These are phyloP conservation scores for Xylariaceae sp. DNA, from an alignment of 2,329 filamentous ascomycete genomes.

Conservation along the genomic window DNA sequence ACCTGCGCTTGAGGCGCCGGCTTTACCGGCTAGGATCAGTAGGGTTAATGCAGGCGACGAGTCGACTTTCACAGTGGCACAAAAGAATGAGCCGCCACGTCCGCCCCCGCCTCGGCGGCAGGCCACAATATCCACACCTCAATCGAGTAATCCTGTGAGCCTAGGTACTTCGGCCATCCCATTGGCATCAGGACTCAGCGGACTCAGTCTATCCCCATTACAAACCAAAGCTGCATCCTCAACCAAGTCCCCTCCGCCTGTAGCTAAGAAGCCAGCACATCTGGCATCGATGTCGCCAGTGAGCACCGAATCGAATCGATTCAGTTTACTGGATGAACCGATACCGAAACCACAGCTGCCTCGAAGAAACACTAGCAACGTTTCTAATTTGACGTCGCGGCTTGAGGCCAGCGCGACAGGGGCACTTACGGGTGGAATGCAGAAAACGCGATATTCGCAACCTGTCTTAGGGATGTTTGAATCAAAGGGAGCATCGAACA, in stretches of 20 bases:
- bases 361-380: slow-evolving; percentile 25
- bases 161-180: slow-evolving; percentile 37
- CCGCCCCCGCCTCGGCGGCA: slow-evolving; percentile 38
- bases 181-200: slow-evolving; percentile 16
- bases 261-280: slow-evolving; percentile 60
- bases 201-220: slow-evolving; percentile 10
- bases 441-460: slow-evolving; percentile 17
- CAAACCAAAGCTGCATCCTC: slow-evolving; percentile 21
- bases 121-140: slow-evolving; percentile 20
- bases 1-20: slow-evolving; percentile 44
- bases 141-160: slow-evolving; percentile 18
- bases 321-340: slow-evolving; percentile 21
- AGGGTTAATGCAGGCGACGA: slow-evolving; percentile 42
- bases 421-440: slow-evolving; percentile 29
- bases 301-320: slow-evolving; percentile 22
- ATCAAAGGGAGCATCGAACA: slow-evolving; percentile 8
- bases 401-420: slow-evolving; percentile 27
- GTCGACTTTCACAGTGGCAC: slow-evolving; percentile 23
- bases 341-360: slow-evolving; percentile 25
- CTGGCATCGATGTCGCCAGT: slow-evolving; percentile 36
- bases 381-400: slow-evolving; percentile 30
- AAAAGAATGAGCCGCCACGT: slow-evolving; percentile 36
- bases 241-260: slow-evolving; percentile 34
- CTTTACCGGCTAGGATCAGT: slow-evolving; percentile 43
- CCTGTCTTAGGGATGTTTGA: not conserved